Percentiles rank a stretch among this genome's conserved stretches.
These are phyloP conservation scores for Gleditsia sinensis DNA, from an alignment of 306 rosid genomes.

Conservation along the genomic window DNA sequence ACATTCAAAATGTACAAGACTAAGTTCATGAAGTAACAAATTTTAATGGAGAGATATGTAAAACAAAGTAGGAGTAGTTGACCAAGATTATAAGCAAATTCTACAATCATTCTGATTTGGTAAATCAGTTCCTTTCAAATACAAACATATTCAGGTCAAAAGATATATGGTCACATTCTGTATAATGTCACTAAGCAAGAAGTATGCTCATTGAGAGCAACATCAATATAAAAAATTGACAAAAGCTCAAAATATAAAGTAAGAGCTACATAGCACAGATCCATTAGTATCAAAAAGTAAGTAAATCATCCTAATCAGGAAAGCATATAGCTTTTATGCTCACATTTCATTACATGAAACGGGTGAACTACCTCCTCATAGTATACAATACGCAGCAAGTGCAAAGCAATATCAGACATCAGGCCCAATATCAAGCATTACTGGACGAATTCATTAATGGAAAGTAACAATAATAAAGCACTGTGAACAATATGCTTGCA, in stretches of 20 bases:
- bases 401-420: not conserved
- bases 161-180: not conserved
- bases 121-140: conserved; percentile 5
- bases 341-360: not conserved
- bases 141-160: conserved; percentile 26
- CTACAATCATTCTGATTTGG: not conserved
- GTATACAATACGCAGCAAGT: not conserved
- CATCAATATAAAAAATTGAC: conserved; percentile 3
- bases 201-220: not conserved
- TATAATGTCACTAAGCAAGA: not conserved
- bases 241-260: not conserved
- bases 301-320: not conserved
- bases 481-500: not conserved
- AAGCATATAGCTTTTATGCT: conserved; percentile 10
- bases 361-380: not conserved
- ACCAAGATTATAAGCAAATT: conserved; percentile 19
- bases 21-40: conserved; percentile 1
- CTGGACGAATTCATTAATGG: not conserved
- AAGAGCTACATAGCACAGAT: not conserved
- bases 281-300: not conserved
- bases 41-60: not conserved
- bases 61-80: not conserved
- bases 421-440: not conserved
- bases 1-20: conserved; percentile 4
- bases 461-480: not conserved